phyloP scores from a whole-genome alignment of 305 asterid genomes.

The Ilex paraguariensis region DNA sequence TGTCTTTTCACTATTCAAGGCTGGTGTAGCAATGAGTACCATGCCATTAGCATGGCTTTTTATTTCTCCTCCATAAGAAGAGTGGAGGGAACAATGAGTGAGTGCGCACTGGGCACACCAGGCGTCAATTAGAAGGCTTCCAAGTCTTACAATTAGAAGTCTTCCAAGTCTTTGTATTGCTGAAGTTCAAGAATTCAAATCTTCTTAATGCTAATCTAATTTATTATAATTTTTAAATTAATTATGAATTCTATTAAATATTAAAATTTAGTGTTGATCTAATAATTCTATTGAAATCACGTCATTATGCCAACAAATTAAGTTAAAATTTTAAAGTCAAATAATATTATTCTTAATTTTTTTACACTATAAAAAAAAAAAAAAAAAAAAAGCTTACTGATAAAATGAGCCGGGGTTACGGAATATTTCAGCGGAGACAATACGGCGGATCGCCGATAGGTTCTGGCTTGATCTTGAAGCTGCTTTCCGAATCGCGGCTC shows the following conservation, averaged over 20 bases:
- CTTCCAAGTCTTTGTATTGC: too few species aligned
- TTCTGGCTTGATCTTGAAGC: constrained; percentile 31
- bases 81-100: constrained; percentile 41
- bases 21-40: not conserved
- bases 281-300: too few species aligned
- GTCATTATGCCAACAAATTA: too few species aligned
- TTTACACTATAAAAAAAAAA: not conserved
- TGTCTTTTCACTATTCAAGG: not conserved
- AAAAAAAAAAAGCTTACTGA: constrained; percentile 58
- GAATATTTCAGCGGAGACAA: constrained; percentile 35
- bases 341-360: too few species aligned
- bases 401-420: constrained; percentile 56
- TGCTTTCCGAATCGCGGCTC: constrained; percentile 57
- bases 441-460: constrained; percentile 18
- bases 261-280: too few species aligned
- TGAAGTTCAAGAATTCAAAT: too few species aligned
- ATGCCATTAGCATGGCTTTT: not conserved
- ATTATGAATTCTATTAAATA: too few species aligned
- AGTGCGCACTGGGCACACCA: constrained; percentile 46
- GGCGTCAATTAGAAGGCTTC: constrained; percentile 37
- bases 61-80: not conserved
- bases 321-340: too few species aligned
- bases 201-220: too few species aligned
- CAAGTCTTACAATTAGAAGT: not conserved
- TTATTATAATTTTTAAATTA: too few species aligned